Evolutionary conservation across 2,329 filamentous ascomycete genomes (phyloP), one percentile per base, ranked within the genome.

Genomic region (Aspergillus sp.): DNA sequence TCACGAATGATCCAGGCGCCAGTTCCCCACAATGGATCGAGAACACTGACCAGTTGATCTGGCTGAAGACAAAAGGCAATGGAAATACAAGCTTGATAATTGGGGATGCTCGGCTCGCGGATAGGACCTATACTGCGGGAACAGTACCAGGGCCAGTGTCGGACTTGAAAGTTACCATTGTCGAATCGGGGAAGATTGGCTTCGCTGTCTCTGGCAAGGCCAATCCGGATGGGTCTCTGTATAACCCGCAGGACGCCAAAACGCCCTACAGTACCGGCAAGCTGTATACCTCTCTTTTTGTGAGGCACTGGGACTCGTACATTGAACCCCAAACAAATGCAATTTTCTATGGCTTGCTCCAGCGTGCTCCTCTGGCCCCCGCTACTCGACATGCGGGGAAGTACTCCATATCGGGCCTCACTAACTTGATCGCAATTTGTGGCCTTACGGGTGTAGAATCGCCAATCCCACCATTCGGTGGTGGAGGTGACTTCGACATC

Each of bases 271-370:
- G 74, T 15, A 78, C 76, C 2, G 81, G 78, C 2, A 75, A 69
- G 48, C 63, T 83, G 4, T 83, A 83, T 63, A 79, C 79, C 18
- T 78, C 75, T 8, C 71, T 82, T 17, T 82, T 79, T 63, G 81
- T 83, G 12, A 73, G 81, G 36, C 80, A 83, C 61, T 83, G 81
- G 81, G 81, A 83, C 62, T 68, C 74, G 5, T 83, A 79, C 61
- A 67, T 81, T 13, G 74, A 76, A 20, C 75, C 77, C n/a, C 74
- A 82, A 64, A 76, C 73, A 53, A 81, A 80, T 60, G 66, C 80
- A 0, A 77, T 83, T 44, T 83, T 76, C 67, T 79, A 77, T 64
- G 81, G 77, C 22, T 66, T 80, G 38, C 68, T 83, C 15, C 71
- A 76, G 60, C 74, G 71, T 55, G 66, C 72, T 17, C 69, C 75